Conservation (phyloP, 495 filamentous ascomycete species). For the Penicillium egyptiacum region DNA sequence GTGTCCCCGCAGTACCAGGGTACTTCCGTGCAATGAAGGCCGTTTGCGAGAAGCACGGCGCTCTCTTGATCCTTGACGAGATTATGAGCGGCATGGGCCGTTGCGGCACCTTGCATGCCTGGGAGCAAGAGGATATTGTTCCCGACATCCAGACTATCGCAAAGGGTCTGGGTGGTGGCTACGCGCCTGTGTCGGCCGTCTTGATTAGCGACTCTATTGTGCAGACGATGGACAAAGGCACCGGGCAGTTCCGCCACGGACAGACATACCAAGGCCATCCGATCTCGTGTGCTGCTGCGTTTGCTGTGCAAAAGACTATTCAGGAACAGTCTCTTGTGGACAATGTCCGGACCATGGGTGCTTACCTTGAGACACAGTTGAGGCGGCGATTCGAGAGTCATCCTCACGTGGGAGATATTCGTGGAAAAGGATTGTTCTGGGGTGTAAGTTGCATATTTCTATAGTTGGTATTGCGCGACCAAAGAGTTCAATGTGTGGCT, state of each 20-base stretch:
- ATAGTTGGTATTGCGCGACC: not conserved
- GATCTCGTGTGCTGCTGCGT: conserved; percentile 54
- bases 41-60: conserved; percentile 64
- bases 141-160: conserved; percentile 71
- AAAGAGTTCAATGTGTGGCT: not conserved
- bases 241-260: conserved; percentile 54
- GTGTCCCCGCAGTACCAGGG: conserved; percentile 60
- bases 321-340: conserved; percentile 46
- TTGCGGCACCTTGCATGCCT: conserved; percentile 65
- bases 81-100: conserved; percentile 80
- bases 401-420: conserved; percentile 55
- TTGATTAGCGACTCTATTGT: conserved; percentile 56
- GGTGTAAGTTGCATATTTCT: conserved; percentile 39
- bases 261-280: conserved; percentile 64
- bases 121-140: conserved; percentile 61
- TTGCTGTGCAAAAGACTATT: conserved; percentile 56
- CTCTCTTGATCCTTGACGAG: conserved; percentile 71
- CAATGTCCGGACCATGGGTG: conserved; percentile 50
- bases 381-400: conserved; percentile 34
- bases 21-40: conserved; percentile 64
- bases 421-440: conserved; percentile 58
- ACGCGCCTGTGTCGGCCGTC: conserved; percentile 61
- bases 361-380: conserved; percentile 41
- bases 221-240: conserved; percentile 54
- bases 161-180: conserved; percentile 68